These are phyloP conservation scores for Sugiyamaella novakii DNA, from an alignment of 1,139 yeast species.

Conservation along the genomic window DNA sequence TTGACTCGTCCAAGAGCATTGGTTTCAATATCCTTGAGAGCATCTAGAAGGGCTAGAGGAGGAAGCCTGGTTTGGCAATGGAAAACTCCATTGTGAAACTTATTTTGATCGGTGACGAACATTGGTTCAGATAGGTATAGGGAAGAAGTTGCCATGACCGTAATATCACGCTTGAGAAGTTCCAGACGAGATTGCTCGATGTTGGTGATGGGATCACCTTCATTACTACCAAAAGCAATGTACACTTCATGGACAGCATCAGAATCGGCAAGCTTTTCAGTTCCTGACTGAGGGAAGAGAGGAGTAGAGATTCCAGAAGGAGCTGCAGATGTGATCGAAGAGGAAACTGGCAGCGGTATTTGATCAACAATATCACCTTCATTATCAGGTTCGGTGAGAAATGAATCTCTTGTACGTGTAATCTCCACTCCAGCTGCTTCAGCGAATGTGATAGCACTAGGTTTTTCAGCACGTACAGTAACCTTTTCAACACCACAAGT, in stretches of 20 bases:
- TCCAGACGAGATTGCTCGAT: slow-evolving; percentile 59
- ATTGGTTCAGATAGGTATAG: slow-evolving; percentile 89
- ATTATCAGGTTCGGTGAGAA: slow-evolving; percentile 28
- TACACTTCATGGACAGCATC: slow-evolving; percentile 56
- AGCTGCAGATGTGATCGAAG: slow-evolving; percentile 5
- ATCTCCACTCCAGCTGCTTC: slow-evolving; percentile 89
- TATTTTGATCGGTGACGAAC: slow-evolving; percentile 80
- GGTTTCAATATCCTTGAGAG: slow-evolving; percentile 77
- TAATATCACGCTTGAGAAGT: slow-evolving; percentile 49
- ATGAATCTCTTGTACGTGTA: slow-evolving; percentile 49
- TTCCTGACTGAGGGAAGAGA: slow-evolving; percentile 33
- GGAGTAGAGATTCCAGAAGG: slow-evolving; percentile 3
- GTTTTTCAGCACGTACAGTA: slow-evolving; percentile 71
- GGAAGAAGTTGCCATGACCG: slow-evolving; percentile 66
- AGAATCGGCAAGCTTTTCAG: slow-evolving; percentile 7
- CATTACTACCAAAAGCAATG: slow-evolving; percentile 88
- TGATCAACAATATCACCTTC: slow-evolving; percentile 16
- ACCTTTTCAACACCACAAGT: slow-evolving; percentile 45
- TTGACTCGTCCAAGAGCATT: slow-evolving; percentile 70
- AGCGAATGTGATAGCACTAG: slow-evolving; percentile 84
- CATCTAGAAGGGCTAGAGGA: slow-evolving; percentile 64
- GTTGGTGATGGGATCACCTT: slow-evolving; percentile 69
- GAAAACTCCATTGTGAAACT: slow-evolving; percentile 82
- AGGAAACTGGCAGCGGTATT: neutral
- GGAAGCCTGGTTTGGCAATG: slow-evolving; percentile 56